Evolutionary conservation across 169 alveolate genomes (phyloP), one percentile per base, ranked within the genome.

Genomic region (Condylostoma magnum): DNA sequence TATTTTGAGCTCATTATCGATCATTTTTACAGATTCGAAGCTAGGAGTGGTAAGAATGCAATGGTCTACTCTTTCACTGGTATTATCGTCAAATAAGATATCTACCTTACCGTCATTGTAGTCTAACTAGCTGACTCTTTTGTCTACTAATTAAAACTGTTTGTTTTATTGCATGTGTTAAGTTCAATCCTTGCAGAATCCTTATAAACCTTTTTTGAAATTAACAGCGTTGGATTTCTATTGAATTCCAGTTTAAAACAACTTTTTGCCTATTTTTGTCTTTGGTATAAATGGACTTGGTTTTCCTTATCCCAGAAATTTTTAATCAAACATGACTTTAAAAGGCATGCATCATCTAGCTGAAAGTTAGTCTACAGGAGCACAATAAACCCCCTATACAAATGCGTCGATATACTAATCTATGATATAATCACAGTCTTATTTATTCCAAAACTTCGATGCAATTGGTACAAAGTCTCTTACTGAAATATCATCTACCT

Each of bases 281-380:
- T 25, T 15, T 18, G 12, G 2, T 46, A 18, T 1, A 10, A 18
- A 1, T 15, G 2, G 18, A 46, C 10, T 10, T 22, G 15, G 8
- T 15, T 6, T 8, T 47, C 18, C 1, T 46, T 22, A 5, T 47
- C n/a, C 22, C 15, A 15, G 37, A 20, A 41, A 8, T 27, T 27
- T 22, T 15, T 66, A 22, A 20, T 33, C 30, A 47, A 10, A n/a
- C 6, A 20, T 31, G n/a, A 8, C 12, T 66, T 34, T 12, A 5
- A 66, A 66, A 1, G 75, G 75, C 20, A 10, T 46, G 31, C 75
- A 66, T 15, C 15, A 66, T 1, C 63, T 12, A 1, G 75, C 58
- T 1, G 65, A 46, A 20, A 66, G 63, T 31, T 66, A 28, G 18
- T 31, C 12, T 12, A 41, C 28, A 33, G 43, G 65, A 27, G 65